Evolutionary conservation across 2,329 filamentous ascomycete genomes (phyloP), one percentile per base, ranked within the genome.

Genomic region (Exophiala xenobiotica): DNA sequence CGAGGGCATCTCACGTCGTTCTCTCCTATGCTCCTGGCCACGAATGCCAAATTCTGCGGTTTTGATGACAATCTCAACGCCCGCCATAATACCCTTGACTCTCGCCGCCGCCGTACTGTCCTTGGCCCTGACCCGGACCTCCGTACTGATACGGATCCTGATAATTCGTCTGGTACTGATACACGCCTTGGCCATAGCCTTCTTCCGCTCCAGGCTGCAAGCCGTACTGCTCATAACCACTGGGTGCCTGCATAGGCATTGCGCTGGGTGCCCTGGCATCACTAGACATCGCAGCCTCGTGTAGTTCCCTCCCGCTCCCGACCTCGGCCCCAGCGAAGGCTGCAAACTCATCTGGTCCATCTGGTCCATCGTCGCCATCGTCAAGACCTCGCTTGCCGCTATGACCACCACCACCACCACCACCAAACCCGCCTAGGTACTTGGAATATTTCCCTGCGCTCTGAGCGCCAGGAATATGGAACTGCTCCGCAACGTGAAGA

Each of bases 381-480:
- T 58, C 52, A 2, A 55, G 49, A 16, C 52, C 55, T 23, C 55
- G 49, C n/a, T 40, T 29, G 4, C 58, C 54, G n/a, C n/a, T n/a
- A n/a, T n/a, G n/a, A n/a, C n/a, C n/a, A 4, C 31, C 31, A 6
- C 31, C 31, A 16, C 31, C 31, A 14, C 31, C 31, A 3, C 51
- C 53, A 9, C 57, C 53, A 26, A 56, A 46, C 4, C 44, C 46
- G 23, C 53, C 51, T 24, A 54, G 49, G 27, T 60, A 50, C 45
- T 63, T 64, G 31, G 35, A 40, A 53, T 61, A 62, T 43, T 59
- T 61, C 51, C 51, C 58, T 31, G 57, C 49, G 18, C 54, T 53
- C 8, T 46, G 40, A 1, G 57, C 49, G 2, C 61, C 61, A 1
- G 59, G 57, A 31, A 61, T 57, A 8, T 60, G 58, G n/a, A 63